A percentile compares a stretch with the other conserved stretches of the same genome.
Evolutionary conservation across 1,139 yeast genomes (phyloP).

Genomic region (Candida sanyaensis): DNA sequence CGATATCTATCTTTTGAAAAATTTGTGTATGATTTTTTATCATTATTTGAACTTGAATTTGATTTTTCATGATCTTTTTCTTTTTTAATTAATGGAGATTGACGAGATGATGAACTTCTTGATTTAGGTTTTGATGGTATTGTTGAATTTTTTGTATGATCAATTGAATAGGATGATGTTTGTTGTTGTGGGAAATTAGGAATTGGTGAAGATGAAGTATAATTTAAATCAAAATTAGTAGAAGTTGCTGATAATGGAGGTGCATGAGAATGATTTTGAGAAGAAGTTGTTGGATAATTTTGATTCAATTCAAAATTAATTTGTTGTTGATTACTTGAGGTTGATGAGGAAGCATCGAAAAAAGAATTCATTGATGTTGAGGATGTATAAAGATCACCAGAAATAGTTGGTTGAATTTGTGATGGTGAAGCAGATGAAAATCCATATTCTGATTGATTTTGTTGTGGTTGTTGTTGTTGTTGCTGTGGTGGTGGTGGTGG

Average conservation of each 20-base stretch:
- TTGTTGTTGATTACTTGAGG: slow-evolving; percentile 3
- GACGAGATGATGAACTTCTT: background rate
- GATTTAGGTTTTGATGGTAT: background rate
- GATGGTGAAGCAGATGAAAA: background rate
- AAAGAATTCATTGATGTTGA: slow-evolving; percentile 14
- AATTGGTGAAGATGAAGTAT: slow-evolving; percentile 5
- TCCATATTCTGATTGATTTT: background rate
- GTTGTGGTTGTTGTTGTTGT: slow-evolving; percentile 7
- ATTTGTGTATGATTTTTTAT: background rate
- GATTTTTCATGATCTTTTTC: background rate
- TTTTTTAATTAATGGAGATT: slow-evolving; percentile 1
- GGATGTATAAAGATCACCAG: slow-evolving; percentile 7
- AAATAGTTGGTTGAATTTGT: background rate
- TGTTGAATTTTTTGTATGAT: background rate
- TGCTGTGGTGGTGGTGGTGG: too few species aligned
- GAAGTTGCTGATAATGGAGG: slow-evolving; percentile 11
- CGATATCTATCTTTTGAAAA: slow-evolving; percentile 28
- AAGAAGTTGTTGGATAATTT: background rate
- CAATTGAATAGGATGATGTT: background rate
- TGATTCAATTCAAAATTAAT: slow-evolving; percentile 6
- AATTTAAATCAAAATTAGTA: slow-evolving; percentile 10
- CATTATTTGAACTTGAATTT: background rate
- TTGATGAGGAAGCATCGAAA: slow-evolving; percentile 8
- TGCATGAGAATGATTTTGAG: slow-evolving; percentile 3
- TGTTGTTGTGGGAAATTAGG: slow-evolving; percentile 1